Percentiles rank a stretch among this genome's conserved stretches.
Conservation (phyloP, 2,329 filamentous ascomycete genomes). For the Venturia pyrina region DNA sequence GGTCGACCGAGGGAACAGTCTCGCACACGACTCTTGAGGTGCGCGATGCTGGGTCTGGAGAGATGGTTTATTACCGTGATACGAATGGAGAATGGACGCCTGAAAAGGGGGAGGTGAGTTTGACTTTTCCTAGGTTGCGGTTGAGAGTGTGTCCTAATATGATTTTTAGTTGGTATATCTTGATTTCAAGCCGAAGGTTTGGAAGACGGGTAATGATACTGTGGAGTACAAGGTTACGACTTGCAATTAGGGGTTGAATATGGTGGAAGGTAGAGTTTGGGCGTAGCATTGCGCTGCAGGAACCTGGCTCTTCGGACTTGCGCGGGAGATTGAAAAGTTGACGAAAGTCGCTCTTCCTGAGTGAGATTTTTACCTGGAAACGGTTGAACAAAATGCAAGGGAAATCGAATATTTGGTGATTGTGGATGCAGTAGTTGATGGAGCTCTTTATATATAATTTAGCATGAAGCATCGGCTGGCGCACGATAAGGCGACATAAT, state of each 20-base stretch:
- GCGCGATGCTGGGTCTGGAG: constrained; percentile 27
- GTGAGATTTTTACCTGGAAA: no score
- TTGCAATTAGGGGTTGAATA: constrained; percentile 19
- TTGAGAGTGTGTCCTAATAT: neutral
- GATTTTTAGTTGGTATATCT: constrained; percentile 25
- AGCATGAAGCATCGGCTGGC: no score
- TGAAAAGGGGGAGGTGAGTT: constrained; percentile 27
- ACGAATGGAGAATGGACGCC: constrained; percentile 37
- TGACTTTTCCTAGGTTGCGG: neutral
- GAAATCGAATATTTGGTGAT: no score
- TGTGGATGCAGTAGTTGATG: no score
- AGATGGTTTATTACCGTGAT: constrained; percentile 37
- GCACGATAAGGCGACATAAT: no score
- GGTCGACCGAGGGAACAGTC: constrained; percentile 31
- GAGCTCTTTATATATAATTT: no score
- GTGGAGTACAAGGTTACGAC: constrained; percentile 34
- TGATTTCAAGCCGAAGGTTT: constrained; percentile 39
- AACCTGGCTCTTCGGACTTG: no score
- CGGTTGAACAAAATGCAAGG: no score
- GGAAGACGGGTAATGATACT: constrained; percentile 34
- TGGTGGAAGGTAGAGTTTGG: no score
- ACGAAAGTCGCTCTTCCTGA: no score
- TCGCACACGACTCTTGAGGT: constrained; percentile 34
- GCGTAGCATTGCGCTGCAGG: no score
- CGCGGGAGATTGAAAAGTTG: no score